These are phyloP conservation scores for Coemansia sp. DNA, from an alignment of 192 early-diverging fungal species.

Conservation along the genomic window DNA sequence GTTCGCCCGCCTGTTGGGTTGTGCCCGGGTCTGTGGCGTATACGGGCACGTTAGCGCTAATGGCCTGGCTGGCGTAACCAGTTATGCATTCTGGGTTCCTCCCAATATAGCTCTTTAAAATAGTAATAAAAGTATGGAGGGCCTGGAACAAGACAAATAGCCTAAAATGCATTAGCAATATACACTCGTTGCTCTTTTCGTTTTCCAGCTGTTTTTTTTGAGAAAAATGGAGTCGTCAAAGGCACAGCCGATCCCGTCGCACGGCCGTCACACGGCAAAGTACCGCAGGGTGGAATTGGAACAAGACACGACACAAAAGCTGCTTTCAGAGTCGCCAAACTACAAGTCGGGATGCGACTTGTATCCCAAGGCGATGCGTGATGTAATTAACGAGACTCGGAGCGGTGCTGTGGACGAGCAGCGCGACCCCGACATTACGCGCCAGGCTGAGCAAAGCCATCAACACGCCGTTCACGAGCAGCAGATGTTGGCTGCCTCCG, in stretches of 20 bases:
- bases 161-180: too few species aligned
- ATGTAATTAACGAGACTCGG: conserved; percentile 34
- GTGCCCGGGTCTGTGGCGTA: too few species aligned
- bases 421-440: conserved; percentile 32
- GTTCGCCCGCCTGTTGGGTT: too few species aligned
- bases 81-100: too few species aligned
- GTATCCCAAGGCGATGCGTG: conserved; percentile 48
- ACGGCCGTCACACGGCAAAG: background rate
- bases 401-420: conserved; percentile 21
- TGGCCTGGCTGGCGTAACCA: too few species aligned
- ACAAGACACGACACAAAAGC: background rate
- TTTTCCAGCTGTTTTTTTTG: too few species aligned
- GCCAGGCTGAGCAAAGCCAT: conserved; percentile 21
- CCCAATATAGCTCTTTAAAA: too few species aligned
- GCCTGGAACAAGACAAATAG: too few species aligned
- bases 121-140: too few species aligned
- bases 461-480: conserved; percentile 11
- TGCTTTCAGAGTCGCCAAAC: background rate
- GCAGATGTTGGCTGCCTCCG: conserved; percentile 1
- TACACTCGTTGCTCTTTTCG: too few species aligned
- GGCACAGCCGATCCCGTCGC: background rate
- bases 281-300: background rate
- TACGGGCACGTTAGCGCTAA: too few species aligned
- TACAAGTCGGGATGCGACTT: conserved; percentile 29
- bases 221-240: background rate